Base-by-base conservation (phyloP, 2,329 filamentous ascomycete genomes). In the Teratosphaeria pseudoeucalypti region DNA sequence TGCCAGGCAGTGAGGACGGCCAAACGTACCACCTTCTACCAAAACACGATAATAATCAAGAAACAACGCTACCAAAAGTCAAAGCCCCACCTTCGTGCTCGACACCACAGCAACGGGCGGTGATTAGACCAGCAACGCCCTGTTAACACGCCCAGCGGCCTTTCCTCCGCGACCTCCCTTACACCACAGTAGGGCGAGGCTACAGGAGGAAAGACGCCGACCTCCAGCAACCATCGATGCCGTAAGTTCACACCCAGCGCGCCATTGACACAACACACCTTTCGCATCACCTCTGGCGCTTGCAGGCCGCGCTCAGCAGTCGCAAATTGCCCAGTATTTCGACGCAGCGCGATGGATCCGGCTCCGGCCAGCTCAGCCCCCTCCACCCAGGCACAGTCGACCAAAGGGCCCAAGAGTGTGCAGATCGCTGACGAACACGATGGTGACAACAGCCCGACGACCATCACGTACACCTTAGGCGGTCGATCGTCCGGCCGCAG, bases 401-500 rank as follows among this genome's bases (percentile, higher is more conserved):
- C 16, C 34, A 26, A 29, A 12, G 47, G 29, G 34, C 57, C 19
- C 49, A 54, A 32, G 19, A 34, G 39, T 26, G 55, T 58, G 34
- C 49, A 37, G 32, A 52, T 58, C 39, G 63, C 66, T 67, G 63
- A 67, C 64, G 59, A 67, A 63, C 60, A 58, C 62, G 60, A 62
- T 62, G 55, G 63, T 67, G 61, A 62, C 62, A 55, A 63, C 55
- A 43, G 55, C 55, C 23, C 55, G 55, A 27, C 55, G 43, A 54
- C 29, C 32, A 63, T 67, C 62, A 62, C 64, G 55, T 63, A 63
- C 57, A 60, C 59, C 57, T 58, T 47, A 26, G 59, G 43, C 47
- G 62, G 63, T 39, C 64, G 61, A 39, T 69, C 68, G 3, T 69
- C 69, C n/a, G 63, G 67, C 55, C 63, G 69, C 56, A 71, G 69